Evolutionary conservation across 805 yeast species (phyloP).

Genomic region (Lipomyces starkeyi): DNA sequence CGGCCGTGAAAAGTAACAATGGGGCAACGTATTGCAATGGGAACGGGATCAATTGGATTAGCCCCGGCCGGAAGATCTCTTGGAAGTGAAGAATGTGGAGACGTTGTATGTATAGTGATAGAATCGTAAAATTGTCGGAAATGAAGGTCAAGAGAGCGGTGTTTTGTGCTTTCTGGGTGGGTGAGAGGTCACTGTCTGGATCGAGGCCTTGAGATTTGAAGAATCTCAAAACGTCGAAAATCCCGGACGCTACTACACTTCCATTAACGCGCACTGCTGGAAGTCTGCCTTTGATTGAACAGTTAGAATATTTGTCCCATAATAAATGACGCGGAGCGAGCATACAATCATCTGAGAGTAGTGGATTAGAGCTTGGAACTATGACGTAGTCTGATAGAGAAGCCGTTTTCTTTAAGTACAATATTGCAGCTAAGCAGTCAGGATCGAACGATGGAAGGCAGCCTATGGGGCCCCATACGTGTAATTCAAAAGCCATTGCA

Average conservation of each 20-base stretch:
- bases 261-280: conserved; percentile 34
- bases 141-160: conserved; percentile 30
- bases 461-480: conserved; percentile 39
- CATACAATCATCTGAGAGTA: conserved; percentile 26
- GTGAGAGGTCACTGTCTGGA: conserved; percentile 20
- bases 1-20: conserved; percentile 15
- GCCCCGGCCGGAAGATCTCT: conserved; percentile 34
- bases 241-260: conserved; percentile 31
- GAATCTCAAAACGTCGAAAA: conserved; percentile 33
- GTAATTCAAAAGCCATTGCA: conserved; percentile 28
- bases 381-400: conserved; percentile 15
- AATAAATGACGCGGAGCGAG: background rate
- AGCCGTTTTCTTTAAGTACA: conserved; percentile 27
- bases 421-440: conserved; percentile 38
- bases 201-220: conserved; percentile 26
- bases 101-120: conserved; percentile 38
- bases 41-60: conserved; percentile 26
- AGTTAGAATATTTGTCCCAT: background rate
- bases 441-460: conserved; percentile 39
- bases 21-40: conserved; percentile 36
- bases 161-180: conserved; percentile 26
- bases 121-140: conserved; percentile 21
- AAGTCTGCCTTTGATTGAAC: conserved; percentile 9
- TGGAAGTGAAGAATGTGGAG: conserved; percentile 37
- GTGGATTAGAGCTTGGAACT: conserved; percentile 35